Base-by-base conservation (phyloP, 2,329 filamentous ascomycete species). In the Thermochaetoides dissita region DNA sequence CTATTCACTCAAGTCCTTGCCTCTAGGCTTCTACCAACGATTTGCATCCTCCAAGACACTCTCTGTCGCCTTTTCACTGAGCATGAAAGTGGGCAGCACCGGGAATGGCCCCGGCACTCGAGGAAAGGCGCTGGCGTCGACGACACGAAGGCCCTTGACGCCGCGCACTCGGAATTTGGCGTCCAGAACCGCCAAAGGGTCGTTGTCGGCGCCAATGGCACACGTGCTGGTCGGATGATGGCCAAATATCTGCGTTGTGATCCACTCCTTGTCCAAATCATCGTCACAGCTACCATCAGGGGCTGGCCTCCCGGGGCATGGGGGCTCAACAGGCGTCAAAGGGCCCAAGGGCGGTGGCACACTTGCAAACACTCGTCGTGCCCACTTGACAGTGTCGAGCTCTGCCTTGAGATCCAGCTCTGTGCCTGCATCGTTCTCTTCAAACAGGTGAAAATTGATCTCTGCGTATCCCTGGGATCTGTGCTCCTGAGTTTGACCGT, bases 21-120 rank as follows among this genome's bases (percentile, higher is more conserved):
- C 17, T 24, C 17, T 24, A 24, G 5, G 3, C 3, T 24, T 24
- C 17, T 24, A 24, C 17, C 17, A 24, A 24, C 17, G 17, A 5
- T 24, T 5, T 24, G 43, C 44, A 46, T 49, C 46, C 11, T 24
- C 46, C 34, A 52, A 24, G 6, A 76, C 74, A 11, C 63, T 64
- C 56, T 73, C 72, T 3, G 69, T 68, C 0, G 75, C 75, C 63
- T 79, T 79, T 60, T 79, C 73, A 4, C 65, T 65, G 6, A 74
- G 59, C 56, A 79, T 72, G 51, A 70, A 74, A 1, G 66, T 69
- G 2, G 71, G 63, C 2, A 69, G 46, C 1, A 63, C 60, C 66
- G 73, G n/a, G 62, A 65, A 37, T 36, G 51, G 46, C 4, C 72
- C 72, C 0, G 59, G 57, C 7, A 57, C 69, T 38, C 60, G 62